These are phyloP conservation scores for Colletotrichum orchidophilum DNA, from an alignment of 2,329 filamentous ascomycete genomes.

Conservation along the genomic window DNA sequence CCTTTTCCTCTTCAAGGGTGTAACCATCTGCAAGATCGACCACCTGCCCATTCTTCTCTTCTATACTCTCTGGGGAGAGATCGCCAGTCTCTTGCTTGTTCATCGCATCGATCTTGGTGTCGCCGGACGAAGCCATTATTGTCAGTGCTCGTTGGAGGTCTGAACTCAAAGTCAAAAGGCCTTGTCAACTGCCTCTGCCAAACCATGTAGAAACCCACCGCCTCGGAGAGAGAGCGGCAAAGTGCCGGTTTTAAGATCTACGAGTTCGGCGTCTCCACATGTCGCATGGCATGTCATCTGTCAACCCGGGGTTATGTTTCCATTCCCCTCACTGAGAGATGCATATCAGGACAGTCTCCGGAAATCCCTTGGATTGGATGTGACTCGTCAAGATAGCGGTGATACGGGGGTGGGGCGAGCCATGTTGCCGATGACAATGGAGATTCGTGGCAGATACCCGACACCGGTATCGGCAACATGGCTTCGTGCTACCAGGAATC, in stretches of 20 bases:
- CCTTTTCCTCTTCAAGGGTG: slow-evolving; percentile 43
- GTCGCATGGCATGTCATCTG: not conserved
- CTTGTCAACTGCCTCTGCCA: not conserved
- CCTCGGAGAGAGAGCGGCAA: not conserved
- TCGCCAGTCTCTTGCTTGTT: not conserved
- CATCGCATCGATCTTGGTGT: not conserved
- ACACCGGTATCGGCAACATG: slow-evolving; percentile 21
- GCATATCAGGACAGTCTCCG: slow-evolving; percentile 17
- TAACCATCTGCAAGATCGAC: slow-evolving; percentile 35
- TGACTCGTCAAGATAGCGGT: slow-evolving; percentile 11
- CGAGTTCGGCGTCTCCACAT: slow-evolving; percentile 7
- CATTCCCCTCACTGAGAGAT: slow-evolving; percentile 19
- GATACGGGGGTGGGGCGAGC: slow-evolving; percentile 19
- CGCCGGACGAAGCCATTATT: not conserved
- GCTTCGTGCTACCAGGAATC: not conserved
- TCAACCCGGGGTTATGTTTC: slow-evolving; percentile 6
- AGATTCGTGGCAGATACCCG: slow-evolving; percentile 16
- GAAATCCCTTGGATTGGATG: slow-evolving; percentile 12
- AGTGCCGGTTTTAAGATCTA: not conserved
- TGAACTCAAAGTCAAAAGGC: not conserved
- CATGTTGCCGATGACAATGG: slow-evolving; percentile 22
- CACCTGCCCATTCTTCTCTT: slow-evolving; percentile 34
- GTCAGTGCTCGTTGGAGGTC: not conserved
- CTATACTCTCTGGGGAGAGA: not conserved
- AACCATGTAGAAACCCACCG: not conserved